phyloP scores from a whole-genome alignment of 163 green algal genomes.

The Scenedesmus sp. region DNA sequence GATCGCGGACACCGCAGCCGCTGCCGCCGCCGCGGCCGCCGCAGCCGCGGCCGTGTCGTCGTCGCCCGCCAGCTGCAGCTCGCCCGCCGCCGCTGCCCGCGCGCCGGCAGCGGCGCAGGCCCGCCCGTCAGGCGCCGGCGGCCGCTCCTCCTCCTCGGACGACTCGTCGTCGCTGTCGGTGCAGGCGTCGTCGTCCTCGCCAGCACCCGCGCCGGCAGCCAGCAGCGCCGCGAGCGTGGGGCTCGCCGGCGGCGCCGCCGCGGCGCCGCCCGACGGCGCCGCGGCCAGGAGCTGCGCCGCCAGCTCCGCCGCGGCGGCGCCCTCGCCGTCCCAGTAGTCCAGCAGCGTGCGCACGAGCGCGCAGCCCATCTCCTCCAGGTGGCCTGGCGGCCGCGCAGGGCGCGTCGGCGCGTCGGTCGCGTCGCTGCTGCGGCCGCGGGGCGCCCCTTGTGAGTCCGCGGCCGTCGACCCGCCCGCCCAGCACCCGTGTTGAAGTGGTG shows the following conservation, averaged over 20 bases:
- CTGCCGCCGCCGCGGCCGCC: not conserved
- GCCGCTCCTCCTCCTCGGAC: conserved; percentile 32
- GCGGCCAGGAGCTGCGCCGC: conserved; percentile 1
- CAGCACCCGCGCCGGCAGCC: not conserved
- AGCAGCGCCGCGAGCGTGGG: not conserved
- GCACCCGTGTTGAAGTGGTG: conserved; percentile 63
- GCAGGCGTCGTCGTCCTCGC: conserved; percentile 46
- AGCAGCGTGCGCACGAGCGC: conserved; percentile 54
- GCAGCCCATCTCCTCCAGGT: conserved; percentile 64
- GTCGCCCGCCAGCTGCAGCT: not conserved
- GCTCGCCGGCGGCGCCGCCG: not conserved
- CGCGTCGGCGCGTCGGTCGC: no score
- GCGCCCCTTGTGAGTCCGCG: no score
- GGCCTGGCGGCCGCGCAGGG: no score
- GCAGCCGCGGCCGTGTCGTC: not conserved
- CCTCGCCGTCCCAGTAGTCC: conserved; percentile 65
- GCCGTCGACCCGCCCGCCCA: not conserved
- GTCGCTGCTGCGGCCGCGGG: no score
- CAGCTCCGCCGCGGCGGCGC: conserved; percentile 28
- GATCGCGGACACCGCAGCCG: not conserved
- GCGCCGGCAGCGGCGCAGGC: conserved; percentile 9
- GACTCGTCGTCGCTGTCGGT: conserved; percentile 65
- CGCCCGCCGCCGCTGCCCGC: not conserved
- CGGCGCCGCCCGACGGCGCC: conserved; percentile 4
- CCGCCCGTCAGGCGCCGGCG: not conserved